These are phyloP conservation scores for Lanmaoa rubissima DNA, from an alignment of 768 basidiomycete species.

Conservation along the genomic window DNA sequence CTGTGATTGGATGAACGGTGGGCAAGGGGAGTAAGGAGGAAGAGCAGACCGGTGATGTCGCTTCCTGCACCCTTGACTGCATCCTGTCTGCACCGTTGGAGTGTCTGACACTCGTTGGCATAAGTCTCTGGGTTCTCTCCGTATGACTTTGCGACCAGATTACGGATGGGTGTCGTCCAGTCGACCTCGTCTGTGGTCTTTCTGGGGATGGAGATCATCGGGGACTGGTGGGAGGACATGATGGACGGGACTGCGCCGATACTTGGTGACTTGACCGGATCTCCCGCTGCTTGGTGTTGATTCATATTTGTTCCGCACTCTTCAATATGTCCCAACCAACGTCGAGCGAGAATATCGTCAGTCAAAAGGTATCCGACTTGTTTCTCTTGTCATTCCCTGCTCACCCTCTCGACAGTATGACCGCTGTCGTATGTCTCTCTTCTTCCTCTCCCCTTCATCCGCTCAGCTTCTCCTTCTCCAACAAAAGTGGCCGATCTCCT, in stretches of 20 bases:
- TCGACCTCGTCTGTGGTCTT: slow-evolving; percentile 97
- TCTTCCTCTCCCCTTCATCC: slow-evolving; percentile 5
- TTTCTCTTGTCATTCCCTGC: background rate
- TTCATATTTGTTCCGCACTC: slow-evolving; percentile 20
- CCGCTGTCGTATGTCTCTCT: slow-evolving; percentile 72
- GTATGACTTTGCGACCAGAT: slow-evolving; percentile 86
- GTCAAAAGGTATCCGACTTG: slow-evolving; percentile 67
- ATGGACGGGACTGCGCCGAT: background rate
- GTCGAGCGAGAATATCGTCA: slow-evolving; percentile 87
- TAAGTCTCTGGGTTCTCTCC: slow-evolving; percentile 92
- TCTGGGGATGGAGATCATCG: slow-evolving; percentile 88
- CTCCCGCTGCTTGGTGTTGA: slow-evolving; percentile 10
- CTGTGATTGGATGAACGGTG: slow-evolving; percentile 36
- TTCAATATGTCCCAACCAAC: slow-evolving; percentile 55
- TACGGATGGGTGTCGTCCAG: slow-evolving; percentile 87
- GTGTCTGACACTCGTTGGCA: slow-evolving; percentile 72
- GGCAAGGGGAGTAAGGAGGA: background rate
- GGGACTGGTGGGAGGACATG: slow-evolving; percentile 81
- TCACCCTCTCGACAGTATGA: slow-evolving; percentile 56
- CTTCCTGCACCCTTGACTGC: slow-evolving; percentile 96
- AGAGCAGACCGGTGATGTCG: slow-evolving; percentile 78
- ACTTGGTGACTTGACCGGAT: background rate
- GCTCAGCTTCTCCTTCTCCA: slow-evolving; percentile 20
- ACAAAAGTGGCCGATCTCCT: slow-evolving; percentile 67
- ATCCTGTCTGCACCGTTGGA: slow-evolving; percentile 93